A percentile compares a stretch with the other conserved stretches of the same genome.
These are phyloP conservation scores for Fusarium hostae DNA, from an alignment of 2,329 filamentous ascomycete species.

Conservation along the genomic window DNA sequence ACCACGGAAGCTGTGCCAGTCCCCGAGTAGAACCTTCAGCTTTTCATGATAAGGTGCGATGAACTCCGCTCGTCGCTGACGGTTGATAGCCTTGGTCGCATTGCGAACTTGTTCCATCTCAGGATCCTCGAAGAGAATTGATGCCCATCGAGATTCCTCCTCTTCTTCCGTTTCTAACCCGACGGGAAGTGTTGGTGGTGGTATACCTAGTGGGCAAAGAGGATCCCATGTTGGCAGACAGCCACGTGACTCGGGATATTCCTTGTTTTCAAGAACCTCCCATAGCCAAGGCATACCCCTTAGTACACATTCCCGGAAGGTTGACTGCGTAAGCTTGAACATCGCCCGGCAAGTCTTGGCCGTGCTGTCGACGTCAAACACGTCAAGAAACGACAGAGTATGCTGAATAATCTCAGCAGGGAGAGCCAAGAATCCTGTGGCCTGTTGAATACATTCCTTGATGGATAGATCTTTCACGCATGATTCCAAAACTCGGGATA, in stretches of 20 bases:
- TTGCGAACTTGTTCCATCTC: neutral
- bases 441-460: accelerated
- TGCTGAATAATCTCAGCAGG: neutral
- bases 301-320: accelerated
- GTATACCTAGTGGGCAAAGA: neutral
- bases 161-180: neutral
- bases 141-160: neutral
- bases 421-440: neutral
- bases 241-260: neutral
- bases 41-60: neutral
- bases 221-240: neutral
- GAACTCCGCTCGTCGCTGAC: neutral
- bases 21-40: accelerated
- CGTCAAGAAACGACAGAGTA: neutral
- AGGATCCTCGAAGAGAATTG: neutral
- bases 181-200: neutral
- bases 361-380: accelerated
- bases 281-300: neutral
- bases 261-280: neutral
- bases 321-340: neutral
- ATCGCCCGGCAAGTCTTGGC: neutral
- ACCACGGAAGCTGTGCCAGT: neutral
- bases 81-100: neutral
- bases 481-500: neutral
- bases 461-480: accelerated